Evolutionary conservation across 345 rosid genomes (phyloP), one percentile per base, ranked within the genome.

Genomic region (Mangifera indica): DNA sequence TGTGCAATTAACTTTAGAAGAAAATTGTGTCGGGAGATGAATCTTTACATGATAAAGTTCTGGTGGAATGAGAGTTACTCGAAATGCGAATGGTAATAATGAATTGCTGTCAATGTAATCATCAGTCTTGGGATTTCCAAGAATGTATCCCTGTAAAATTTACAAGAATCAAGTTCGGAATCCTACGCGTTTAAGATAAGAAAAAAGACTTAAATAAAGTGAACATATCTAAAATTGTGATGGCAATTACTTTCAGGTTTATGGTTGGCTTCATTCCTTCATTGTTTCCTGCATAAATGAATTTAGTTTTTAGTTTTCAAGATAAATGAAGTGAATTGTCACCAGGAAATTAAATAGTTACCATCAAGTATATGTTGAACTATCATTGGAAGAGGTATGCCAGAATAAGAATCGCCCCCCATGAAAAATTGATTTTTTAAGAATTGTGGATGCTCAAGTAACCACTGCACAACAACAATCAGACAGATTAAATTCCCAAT

Each of bases 351-450:
- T 44, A 60, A 0, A 1, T 45, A 69, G 18, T 62, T 74, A 78
- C 84, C 84, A 9, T 77, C 72, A 40, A 74, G 63, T 59, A 81
- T 66, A 25, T 68, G 66, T 60, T 73, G 37, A 34, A 78, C 79
- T 7, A 75, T 34, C 44, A 81, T 78, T 1, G 84, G 84, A 32
- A 78, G 77, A 42, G 84, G 77, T n/a, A 78, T 72, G 60, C 81
- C 84, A 3, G 84, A 81, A 24, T 81, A 81, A 26, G 84, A 77
- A 69, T 81, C 84, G 24, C 84, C 81, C 22, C 84, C 84, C 13
- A 81, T 60, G 67, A 67, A 81, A 6, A 81, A 73, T 17, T 51
- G 56, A 64, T 74, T 81, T 4, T 66, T 37, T 42, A 48, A 24
- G 56, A 21, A 81, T 29, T 81, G 78, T 22, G 81, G 81, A 37